phyloP scores from a whole-genome alignment of 257 asterid genomes.

The Osmanthus fragrans region DNA sequence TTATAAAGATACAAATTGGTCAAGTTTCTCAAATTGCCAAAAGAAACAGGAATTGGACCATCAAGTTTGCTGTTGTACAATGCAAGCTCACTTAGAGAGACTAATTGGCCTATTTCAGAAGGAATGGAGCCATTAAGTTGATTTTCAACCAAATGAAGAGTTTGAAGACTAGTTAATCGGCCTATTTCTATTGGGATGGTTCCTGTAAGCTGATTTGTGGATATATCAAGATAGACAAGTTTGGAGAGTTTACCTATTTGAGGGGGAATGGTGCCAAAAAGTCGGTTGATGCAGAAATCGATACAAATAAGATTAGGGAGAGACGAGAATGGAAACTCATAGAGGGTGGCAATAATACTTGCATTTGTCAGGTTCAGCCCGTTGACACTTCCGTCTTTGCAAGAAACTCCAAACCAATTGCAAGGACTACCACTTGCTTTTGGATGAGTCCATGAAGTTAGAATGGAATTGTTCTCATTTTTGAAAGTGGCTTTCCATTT shows the following conservation, averaged over 20 bases:
- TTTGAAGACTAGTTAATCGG: constrained; percentile 11
- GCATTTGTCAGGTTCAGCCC: too few species aligned
- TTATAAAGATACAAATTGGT: neutral
- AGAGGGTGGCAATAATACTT: too few species aligned
- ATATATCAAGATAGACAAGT: constrained; percentile 12
- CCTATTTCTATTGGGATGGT: constrained; percentile 29
- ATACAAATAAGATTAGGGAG: neutral
- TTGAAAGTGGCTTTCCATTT: neutral
- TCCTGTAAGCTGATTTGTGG: neutral
- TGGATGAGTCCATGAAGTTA: too few species aligned
- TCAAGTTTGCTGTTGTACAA: neutral
- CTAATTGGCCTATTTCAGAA: neutral
- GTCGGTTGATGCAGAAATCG: constrained; percentile 11
- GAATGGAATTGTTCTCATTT: too few species aligned
- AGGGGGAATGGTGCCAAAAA: constrained; percentile 30
- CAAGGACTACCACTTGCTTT: too few species aligned
- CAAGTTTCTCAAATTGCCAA: constrained; percentile 8
- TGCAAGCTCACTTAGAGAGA: neutral
- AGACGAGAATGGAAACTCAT: too few species aligned
- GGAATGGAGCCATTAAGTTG: constrained; percentile 8
- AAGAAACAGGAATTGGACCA: constrained; percentile 10
- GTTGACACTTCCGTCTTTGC: too few species aligned
- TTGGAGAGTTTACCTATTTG: constrained; percentile 11
- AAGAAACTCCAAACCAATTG: too few species aligned
- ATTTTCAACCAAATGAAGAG: neutral